Percentiles rank a stretch among this genome's conserved stretches.
These are phyloP conservation scores for Dictyostelium firmibasis DNA, from an alignment of 78 protist genomes.

Conservation along the genomic window DNA sequence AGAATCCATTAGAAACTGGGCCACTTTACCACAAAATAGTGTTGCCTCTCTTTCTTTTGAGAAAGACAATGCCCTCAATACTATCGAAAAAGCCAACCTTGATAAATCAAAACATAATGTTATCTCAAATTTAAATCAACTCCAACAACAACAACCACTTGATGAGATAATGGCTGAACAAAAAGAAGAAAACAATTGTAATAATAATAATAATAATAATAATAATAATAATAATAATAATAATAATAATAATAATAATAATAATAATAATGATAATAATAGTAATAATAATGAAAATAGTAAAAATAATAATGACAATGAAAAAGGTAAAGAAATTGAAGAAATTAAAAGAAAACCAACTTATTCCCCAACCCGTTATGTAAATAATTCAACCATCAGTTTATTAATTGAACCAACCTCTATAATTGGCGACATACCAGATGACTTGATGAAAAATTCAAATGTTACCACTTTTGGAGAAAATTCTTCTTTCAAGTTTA, in stretches of 20 bases:
- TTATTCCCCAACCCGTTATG: neutral
- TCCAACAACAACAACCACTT: neutral
- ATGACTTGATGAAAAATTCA: neutral
- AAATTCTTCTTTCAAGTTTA: neutral
- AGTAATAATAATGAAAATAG: neutral
- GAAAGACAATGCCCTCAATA: neutral
- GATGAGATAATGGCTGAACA: neutral
- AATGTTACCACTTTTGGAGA: neutral
- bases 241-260: neutral
- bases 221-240: neutral
- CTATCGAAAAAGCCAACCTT: neutral
- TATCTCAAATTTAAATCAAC: neutral
- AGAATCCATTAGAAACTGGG: constrained; percentile 1
- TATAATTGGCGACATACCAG: neutral
- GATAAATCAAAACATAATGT: neutral
- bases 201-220: neutral
- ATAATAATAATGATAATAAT: neutral
- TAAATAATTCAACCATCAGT: constrained; percentile 17
- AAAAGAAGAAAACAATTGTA: neutral
- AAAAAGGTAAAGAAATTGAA: neutral
- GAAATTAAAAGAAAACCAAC: neutral
- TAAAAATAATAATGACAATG: neutral
- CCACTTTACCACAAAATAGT: constrained; percentile 16
- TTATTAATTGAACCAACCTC: neutral
- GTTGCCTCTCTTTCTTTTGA: neutral